Base-by-base conservation (phyloP, 768 basidiomycete genomes). In the Infundibulicybe gibba region DNA sequence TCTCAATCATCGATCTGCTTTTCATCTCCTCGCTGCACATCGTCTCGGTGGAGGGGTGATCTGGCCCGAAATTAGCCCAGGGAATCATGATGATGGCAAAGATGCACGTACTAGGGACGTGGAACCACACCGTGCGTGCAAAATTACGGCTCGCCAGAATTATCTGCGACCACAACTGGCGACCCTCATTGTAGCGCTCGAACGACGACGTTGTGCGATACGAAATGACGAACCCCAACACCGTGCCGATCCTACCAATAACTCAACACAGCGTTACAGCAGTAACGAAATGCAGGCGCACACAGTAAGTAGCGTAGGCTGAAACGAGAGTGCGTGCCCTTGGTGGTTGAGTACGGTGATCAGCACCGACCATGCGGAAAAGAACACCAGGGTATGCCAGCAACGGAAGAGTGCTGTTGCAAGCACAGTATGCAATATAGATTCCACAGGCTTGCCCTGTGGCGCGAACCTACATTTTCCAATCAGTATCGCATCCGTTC, bases 161-260 rank as follows among this genome's bases (percentile, higher is more conserved):
- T n/a, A 87, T 81, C 51, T 82, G 77, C 3, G 82, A 81, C 86
- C 86, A 88, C 5, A 80, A 64, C 43, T 74, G 65, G 44, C 86
- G 66, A 17, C 86, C 86, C 55, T 88, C 85, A 47, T 87, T 87
- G 61, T 87, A 87, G n/a, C 83, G 68, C 60, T 86, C 84, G 54
- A 85, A 86, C 33, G 82, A 83, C 3, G 84, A 80, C 10, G 82
- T 86, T 9, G 85, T 86, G 48, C 84, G 61, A 60, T 84, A 85
- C 0, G 83, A 83, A 43, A 87, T 79, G 32, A 87, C 77, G 52
- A 87, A 87, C 73, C 85, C 86, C 17, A 87, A 70, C 1, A 87
- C 81, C 3, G 83, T 85, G 73, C 86, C 74, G 41, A 73, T 53
- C 15, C 67, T 75, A 51, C 3, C 35, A 69, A 38, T 73, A 64